Base-by-base conservation (phyloP, 768 basidiomycete species). In the Tylopilus felleus region DNA sequence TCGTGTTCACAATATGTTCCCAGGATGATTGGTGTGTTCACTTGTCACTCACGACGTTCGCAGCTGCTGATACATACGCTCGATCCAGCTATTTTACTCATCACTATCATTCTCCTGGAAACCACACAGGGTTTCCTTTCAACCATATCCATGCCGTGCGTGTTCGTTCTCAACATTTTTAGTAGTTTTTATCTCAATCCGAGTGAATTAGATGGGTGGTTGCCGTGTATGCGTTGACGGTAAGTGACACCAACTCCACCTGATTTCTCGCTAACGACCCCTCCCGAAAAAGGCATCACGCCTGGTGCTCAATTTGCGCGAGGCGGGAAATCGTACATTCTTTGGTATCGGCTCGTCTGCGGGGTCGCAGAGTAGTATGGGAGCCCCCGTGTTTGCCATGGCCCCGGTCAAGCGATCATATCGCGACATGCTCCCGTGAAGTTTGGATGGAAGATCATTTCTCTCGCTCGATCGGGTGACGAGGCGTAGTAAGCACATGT, bases 21-120 rank as follows among this genome's bases (percentile, higher is more conserved):
- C 21, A 51, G 51, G 17, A 47, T 52, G 17, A 23, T 52, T 4
- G 29, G 46, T 53, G 39, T 27, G 52, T 53, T 17, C 43, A 29
- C n/a, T 29, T 23, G 40, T 17, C 23, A 17, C 10, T 16, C n/a
- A 16, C 16, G 23, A 25, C 9, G 6, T 25, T 35, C n/a, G 10
- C 8, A 36, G 5, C 16, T 27, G 16, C 27, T 9, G 1, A 9
- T 33, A 1, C 14, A 13, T 33, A 2, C 23, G 16, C 13, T 12
- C 13, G 23, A 27, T 25, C 45, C 31, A 53, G 52, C 22, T 7
- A 42, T 49, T n/a, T 23, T 53, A 16, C 29, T 53, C n/a, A 2
- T 42, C 19, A 27, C n/a, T 17, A 35, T 49, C 3, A 0, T 53
- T 35, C 39, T 53, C 23, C 6, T 53, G 5, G 40, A 53, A 39